These are phyloP conservation scores for Pythium monospermum DNA, from an alignment of 352 stramenopile species.

Conservation along the genomic window DNA sequence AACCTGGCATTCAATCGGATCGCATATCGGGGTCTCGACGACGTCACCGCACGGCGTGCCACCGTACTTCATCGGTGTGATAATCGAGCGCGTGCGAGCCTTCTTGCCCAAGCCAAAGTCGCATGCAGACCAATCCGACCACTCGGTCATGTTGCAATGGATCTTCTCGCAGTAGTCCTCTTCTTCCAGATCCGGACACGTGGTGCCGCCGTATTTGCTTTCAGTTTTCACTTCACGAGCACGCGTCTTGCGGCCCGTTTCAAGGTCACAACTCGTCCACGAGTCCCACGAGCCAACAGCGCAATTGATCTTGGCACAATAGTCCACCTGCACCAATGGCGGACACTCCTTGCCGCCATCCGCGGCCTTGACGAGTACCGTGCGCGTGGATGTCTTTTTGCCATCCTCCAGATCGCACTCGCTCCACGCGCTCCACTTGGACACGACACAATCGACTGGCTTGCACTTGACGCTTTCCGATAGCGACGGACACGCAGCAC, in stretches of 20 bases:
- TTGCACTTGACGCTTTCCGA: conserved; percentile 36
- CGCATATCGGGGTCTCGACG: conserved; percentile 22
- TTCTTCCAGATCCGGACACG: conserved; percentile 12
- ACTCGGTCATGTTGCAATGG: conserved; percentile 29
- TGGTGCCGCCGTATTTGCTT: conserved; percentile 28
- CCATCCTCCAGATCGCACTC: conserved; percentile 31
- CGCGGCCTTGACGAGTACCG: conserved; percentile 27
- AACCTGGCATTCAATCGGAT: conserved; percentile 33
- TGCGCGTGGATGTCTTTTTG: conserved; percentile 30
- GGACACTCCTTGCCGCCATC: conserved; percentile 41
- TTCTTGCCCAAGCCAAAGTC: conserved; percentile 37
- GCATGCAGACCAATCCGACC: conserved; percentile 35
- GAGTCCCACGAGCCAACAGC: conserved; percentile 36
- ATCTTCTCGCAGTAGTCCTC: conserved; percentile 26
- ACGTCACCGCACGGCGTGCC: conserved; percentile 23
- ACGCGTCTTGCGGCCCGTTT: conserved; percentile 34
- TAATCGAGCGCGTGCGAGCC: conserved; percentile 29
- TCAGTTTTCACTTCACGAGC: conserved; percentile 22
- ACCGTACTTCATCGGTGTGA: conserved; percentile 20
- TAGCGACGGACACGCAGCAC: conserved; percentile 34
- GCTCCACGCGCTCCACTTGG: conserved; percentile 38
- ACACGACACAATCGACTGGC: conserved; percentile 41
- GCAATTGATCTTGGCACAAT: conserved; percentile 43
- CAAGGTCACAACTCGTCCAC: conserved; percentile 49
- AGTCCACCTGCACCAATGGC: conserved; percentile 24